phyloP scores from a whole-genome alignment of 2,329 filamentous ascomycete species.

The Diaporthe citri region DNA sequence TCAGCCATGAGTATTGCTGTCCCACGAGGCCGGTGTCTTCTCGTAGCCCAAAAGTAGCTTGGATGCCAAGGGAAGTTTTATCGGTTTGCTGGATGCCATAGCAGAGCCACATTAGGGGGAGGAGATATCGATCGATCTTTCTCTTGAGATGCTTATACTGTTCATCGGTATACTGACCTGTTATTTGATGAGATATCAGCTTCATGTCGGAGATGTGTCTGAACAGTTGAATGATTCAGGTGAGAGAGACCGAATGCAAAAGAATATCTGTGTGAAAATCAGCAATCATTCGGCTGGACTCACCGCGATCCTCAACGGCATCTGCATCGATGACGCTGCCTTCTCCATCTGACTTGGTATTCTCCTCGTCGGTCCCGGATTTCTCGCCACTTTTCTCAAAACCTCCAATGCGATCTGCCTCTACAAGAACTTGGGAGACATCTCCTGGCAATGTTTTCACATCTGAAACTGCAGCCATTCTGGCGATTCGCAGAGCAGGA shows the following conservation, averaged over 20 bases:
- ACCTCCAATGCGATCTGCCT: conserved; percentile 1
- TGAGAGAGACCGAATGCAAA: neutral
- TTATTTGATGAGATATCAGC: neutral
- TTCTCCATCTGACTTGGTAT: conserved; percentile 10
- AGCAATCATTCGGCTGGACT: neutral
- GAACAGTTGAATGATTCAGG: neutral
- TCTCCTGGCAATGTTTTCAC: conserved; percentile 15
- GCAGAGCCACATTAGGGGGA: conserved; percentile 62
- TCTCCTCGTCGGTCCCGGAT: conserved; percentile 21
- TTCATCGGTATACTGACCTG: conserved; percentile 50
- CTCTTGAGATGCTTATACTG: conserved; percentile 54
- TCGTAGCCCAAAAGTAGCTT: conserved; percentile 54
- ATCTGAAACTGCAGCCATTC: conserved; percentile 33
- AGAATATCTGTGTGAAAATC: neutral
- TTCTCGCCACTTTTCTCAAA: neutral
- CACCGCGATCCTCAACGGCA: conserved; percentile 22
- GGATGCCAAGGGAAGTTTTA: conserved; percentile 57
- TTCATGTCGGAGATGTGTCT: neutral
- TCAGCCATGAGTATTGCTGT: conserved; percentile 46
- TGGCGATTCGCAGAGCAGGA: neutral
- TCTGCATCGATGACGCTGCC: neutral
- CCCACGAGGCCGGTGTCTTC: conserved; percentile 47
- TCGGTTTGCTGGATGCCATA: conserved; percentile 64
- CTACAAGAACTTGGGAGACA: conserved; percentile 18
- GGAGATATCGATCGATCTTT: conserved; percentile 59